Base-by-base conservation (phyloP, 768 basidiomycete species). In the Hydnomerulius pinastri region DNA sequence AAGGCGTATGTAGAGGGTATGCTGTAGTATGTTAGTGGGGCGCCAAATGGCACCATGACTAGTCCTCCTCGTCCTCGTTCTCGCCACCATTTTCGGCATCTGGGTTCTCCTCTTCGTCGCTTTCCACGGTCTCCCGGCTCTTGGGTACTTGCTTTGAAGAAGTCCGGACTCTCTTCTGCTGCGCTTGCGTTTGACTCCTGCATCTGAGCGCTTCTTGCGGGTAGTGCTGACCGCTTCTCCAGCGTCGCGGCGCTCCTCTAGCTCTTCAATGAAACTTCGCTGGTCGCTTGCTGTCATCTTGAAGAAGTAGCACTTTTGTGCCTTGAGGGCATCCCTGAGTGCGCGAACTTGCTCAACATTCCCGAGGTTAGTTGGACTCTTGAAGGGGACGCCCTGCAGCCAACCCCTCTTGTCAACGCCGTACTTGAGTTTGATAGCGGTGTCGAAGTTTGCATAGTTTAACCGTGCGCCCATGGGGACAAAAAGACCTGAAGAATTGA, bases 391-490 rank as follows among this genome's bases (percentile, higher is more conserved):
- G 18, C 8, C 36, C 20, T 38, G 33, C 9, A 50, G 53, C 53
- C 53, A 51, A 4, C 53, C 53, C 8, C 24, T 41, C 10, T 45
- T 20, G 8, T 48, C n/a, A 4, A 51, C 35, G 0, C 28, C n/a
- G 10, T 44, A 24, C 6, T 50, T 44, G 6, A 33, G n/a, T 20
- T 53, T 46, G 17, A 54, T 51, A 6, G 29, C 35, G 6, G 1
- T 46, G n/a, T 44, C 25, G 15, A 53, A 51, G 12, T 50, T 51
- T 1, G 11, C 6, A 6, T 51, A 54, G 23, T 46, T 38, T 7
- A 48, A 27, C 3, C 5, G 4, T 1, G 40, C 30, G 2, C 18
- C 3, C 2, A 1, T 13, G 3, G 12, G 4, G 6, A 39, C 40
- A 21, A 24, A 8, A 8, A 9, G 20, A 32, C 18, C 18, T 39